Evolutionary conservation across 192 early-diverging fungal genomes (phyloP), one percentile per base, ranked within the genome.

Genomic region (Rhizoclosmatium globosum): DNA sequence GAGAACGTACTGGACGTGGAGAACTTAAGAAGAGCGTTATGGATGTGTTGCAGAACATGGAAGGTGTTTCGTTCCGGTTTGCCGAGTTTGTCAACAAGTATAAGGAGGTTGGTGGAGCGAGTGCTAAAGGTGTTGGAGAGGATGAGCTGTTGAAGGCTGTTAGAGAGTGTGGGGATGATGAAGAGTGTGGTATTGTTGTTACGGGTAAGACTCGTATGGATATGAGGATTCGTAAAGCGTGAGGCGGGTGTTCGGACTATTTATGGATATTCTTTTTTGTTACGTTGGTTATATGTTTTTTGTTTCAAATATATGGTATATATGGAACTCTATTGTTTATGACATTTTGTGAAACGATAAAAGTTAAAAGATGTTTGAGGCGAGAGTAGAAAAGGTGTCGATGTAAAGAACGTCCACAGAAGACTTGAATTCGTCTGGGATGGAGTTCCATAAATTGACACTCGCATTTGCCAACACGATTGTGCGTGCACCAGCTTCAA

Each of bases 1-100:
- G 94, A 79, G 91, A 91, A 31, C 90, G 96, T 19, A 84, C 80
- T 21, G 77, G 90, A 56, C 83, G 87, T 64, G 89, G 86, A 62
- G 88, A 90, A 71, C 87, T 92, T 80, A 86, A 87, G 31, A 79
- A 80, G 42, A 91, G 88, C 60, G 64, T 95, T 23, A 39, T 71
- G 47, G 50, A 46, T 6, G 19, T 88, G 56, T 57, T 89, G 45
- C 67, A 61, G 21, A 65, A 21, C 2, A 59, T 31, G 43, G 67
- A 53, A 6, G 73, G 61, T 50, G 19, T 43, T 2, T 53, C 15
- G 3, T 43, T 84, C 11, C 66, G 66, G 70, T 81, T 81, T 78
- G 56, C 47, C 7, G 84, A 85, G 53, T 59, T 78, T 21, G 83
- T 71, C 31, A 71, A 77, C 13, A 23, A 9, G 78, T 83, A 85